phyloP scores from a whole-genome alignment of 345 rosid species.

The Sisymbrium altissimum region DNA sequence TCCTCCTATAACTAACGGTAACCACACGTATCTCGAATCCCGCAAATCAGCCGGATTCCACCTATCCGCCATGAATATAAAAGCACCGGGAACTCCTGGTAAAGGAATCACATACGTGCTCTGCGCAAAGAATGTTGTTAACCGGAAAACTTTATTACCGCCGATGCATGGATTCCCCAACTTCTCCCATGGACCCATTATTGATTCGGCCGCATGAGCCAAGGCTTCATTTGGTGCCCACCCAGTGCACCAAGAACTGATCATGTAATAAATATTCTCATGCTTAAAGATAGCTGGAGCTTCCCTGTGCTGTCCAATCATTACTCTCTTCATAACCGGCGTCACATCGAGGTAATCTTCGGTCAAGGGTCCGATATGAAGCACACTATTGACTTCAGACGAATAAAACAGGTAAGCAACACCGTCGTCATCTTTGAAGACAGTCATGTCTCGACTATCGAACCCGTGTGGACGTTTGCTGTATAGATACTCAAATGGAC shows the following conservation, averaged over 20 bases:
- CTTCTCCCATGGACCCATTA: conserved; percentile 97
- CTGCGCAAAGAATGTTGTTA: conserved; percentile 81
- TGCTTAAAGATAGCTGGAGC: conserved; percentile 90
- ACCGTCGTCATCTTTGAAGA: conserved; percentile 83
- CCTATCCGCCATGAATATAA: conserved; percentile 90
- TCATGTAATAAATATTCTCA: conserved; percentile 78
- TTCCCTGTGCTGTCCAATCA: conserved; percentile 75
- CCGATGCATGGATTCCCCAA: conserved; percentile 86
- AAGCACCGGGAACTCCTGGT: conserved; percentile 61
- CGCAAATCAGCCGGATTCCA: conserved; percentile 90
- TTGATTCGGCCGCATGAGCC: conserved; percentile 76
- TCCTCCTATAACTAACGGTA: conserved; percentile 76
- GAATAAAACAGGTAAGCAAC: conserved; percentile 78
- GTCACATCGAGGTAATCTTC: conserved; percentile 69
- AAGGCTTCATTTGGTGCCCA: conserved; percentile 98
- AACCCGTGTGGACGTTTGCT: conserved; percentile 83
- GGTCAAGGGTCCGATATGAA: conserved; percentile 80
- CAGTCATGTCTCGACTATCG: conserved; percentile 93
- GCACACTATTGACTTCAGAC: conserved; percentile 82
- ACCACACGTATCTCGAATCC: conserved; percentile 88
- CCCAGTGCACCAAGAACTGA: conserved; percentile 87
- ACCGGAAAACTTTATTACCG: conserved; percentile 66
- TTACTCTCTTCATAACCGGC: conserved; percentile 47
- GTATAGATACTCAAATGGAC: conserved; percentile 71
- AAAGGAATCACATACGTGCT: conserved; percentile 81